These are phyloP conservation scores for Mycena alexandri DNA, from an alignment of 768 basidiomycete genomes.

Conservation along the genomic window DNA sequence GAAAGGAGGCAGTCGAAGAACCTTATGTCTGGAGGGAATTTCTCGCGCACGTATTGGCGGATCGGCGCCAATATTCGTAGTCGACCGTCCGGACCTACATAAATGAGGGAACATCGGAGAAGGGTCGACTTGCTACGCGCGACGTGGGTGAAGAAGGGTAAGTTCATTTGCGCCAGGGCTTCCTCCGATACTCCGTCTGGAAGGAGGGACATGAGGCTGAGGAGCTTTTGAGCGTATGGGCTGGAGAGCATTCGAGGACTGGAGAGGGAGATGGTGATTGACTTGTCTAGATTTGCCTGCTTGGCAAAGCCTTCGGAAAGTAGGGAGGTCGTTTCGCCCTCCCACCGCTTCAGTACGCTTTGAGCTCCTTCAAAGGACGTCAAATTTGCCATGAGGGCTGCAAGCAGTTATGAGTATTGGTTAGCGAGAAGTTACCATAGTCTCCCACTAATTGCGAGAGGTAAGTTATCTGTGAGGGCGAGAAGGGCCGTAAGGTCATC, in stretches of 20 bases:
- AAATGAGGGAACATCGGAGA: slow-evolving; percentile 16
- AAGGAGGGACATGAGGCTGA: slow-evolving; percentile 20
- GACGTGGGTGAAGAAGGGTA: slow-evolving; percentile 15
- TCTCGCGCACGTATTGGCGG: slow-evolving; percentile 13
- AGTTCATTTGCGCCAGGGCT: slow-evolving; percentile 2
- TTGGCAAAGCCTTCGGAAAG: slow-evolving; percentile 26
- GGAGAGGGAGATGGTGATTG: slow-evolving; percentile 19
- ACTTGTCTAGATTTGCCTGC: slow-evolving; percentile 21
- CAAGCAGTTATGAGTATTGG: too few species aligned
- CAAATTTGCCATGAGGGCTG: slow-evolving; percentile 10
- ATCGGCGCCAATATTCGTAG: slow-evolving; percentile 18
- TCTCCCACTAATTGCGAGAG: slow-evolving; percentile 1
- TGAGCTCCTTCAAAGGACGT: slow-evolving; percentile 17
- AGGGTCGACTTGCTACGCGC: slow-evolving; percentile 13
- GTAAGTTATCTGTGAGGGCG: slow-evolving; percentile 7
- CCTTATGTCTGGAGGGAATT: not conserved
- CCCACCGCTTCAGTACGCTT: slow-evolving; percentile 10
- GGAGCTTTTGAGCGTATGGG: slow-evolving; percentile 7
- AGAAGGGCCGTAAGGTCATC: slow-evolving; percentile 5
- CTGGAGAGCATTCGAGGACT: slow-evolving; percentile 19
- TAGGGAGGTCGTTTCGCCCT: slow-evolving; percentile 14
- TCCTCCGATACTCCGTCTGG: slow-evolving; percentile 15
- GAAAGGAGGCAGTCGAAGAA: slow-evolving; percentile 6
- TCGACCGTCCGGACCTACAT: not conserved
- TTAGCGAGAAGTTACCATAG: too few species aligned